Percentiles rank a stretch among this genome's conserved stretches.
Evolutionary conservation across 805 yeast species (phyloP).

Genomic region (Soucietia sequanensis): DNA sequence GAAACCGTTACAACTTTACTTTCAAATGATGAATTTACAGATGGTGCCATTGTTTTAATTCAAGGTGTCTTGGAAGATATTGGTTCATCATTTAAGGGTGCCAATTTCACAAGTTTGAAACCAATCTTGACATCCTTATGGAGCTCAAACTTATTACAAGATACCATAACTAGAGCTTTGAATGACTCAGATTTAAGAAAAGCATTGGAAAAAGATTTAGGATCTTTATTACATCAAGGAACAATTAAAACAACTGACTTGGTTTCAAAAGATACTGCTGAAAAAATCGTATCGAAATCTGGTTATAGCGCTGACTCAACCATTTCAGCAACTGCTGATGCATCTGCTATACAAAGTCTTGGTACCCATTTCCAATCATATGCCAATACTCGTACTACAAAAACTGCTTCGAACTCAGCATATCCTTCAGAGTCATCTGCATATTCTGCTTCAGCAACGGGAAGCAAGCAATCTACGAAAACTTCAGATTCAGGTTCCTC

Average conservation of each 20-base stretch:
- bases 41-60: constrained; percentile 19
- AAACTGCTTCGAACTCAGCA: not conserved
- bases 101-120: constrained; percentile 16
- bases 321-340: constrained; percentile 1
- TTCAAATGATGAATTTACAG: constrained; percentile 22
- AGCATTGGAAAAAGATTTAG: constrained; percentile 22
- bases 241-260: constrained; percentile 12
- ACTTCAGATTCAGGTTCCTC: too few relatives aligned
- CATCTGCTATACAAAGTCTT: constrained; percentile 1
- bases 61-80: constrained; percentile 21
- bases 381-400: constrained; percentile 3
- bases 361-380: constrained; percentile 5
- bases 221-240: constrained; percentile 15
- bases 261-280: constrained; percentile 6
- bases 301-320: constrained; percentile 2
- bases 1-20: constrained; percentile 22
- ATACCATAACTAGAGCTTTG: constrained; percentile 21
- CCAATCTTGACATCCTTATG: constrained; percentile 19
- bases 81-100: constrained; percentile 12
- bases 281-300: constrained; percentile 7
- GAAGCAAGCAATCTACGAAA: too few relatives aligned
- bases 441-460: constrained; percentile 9
- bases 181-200: constrained; percentile 17
- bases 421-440: constrained; percentile 1
- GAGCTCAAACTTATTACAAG: constrained; percentile 23